These are phyloP conservation scores for Datisca glomerata DNA, from an alignment of 306 rosid species.

Conservation along the genomic window DNA sequence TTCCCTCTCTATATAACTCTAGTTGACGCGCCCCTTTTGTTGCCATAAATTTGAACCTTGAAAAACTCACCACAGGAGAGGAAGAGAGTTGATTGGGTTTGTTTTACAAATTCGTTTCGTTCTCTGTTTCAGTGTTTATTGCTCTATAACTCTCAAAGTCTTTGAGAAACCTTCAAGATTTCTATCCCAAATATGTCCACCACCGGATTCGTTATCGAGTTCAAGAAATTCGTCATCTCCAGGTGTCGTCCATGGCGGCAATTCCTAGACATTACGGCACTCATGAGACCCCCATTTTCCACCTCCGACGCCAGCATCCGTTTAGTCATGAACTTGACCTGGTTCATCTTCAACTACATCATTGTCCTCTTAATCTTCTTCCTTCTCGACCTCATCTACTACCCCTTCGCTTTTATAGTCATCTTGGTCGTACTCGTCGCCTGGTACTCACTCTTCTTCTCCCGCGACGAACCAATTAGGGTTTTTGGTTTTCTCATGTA, in stretches of 20 bases:
- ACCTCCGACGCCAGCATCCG: slow-evolving; percentile 32
- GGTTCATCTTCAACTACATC: slow-evolving; percentile 42
- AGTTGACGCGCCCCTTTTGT: no score
- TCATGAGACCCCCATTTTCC: slow-evolving; percentile 34
- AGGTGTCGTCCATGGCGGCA: slow-evolving; percentile 44
- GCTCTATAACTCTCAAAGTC: slow-evolving; percentile 1
- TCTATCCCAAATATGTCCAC: slow-evolving; percentile 7
- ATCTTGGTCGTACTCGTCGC: slow-evolving; percentile 21
- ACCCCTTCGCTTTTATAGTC: slow-evolving; percentile 27
- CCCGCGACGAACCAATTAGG: slow-evolving; percentile 30
- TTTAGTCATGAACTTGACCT: slow-evolving; percentile 25
- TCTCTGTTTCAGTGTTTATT: neutral
- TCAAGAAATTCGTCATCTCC: slow-evolving; percentile 23
- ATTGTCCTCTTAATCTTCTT: slow-evolving; percentile 22
- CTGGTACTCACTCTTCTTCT: slow-evolving; percentile 49
- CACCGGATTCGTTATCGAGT: slow-evolving; percentile 7
- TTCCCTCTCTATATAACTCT: no score
- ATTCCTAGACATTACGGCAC: slow-evolving; percentile 20
- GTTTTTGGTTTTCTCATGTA: slow-evolving; percentile 21
- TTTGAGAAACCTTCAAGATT: neutral
- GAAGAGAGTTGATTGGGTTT: neutral
- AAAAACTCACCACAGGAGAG: no score
- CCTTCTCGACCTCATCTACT: slow-evolving; percentile 28
- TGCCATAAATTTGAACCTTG: no score
- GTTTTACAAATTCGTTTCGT: neutral